Evolutionary conservation across 192 early-diverging fungal genomes (phyloP).

Genomic region (Physocladia obscura): DNA sequence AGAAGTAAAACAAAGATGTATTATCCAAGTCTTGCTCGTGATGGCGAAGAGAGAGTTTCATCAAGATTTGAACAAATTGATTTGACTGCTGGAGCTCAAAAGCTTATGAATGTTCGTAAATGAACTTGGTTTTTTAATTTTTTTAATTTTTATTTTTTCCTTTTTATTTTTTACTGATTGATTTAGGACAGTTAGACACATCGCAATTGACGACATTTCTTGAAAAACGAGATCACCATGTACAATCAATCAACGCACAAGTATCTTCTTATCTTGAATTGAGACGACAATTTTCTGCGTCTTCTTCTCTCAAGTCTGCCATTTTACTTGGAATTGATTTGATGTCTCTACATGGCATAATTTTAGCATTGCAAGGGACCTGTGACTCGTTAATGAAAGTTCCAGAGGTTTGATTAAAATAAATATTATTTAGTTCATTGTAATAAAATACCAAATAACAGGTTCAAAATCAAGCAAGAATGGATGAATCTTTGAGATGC

Average conservation of each 20-base stretch:
- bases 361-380: conserved; percentile 33
- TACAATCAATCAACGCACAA: conserved; percentile 31
- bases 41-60: neutral
- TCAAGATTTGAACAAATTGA: conserved; percentile 12
- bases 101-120: conserved; percentile 5
- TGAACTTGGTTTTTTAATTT: neutral
- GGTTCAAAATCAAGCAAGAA: conserved; percentile 18
- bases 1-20: neutral
- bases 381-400: conserved; percentile 33
- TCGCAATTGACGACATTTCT: conserved; percentile 25
- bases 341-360: conserved; percentile 33
- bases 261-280: conserved; percentile 27
- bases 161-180: too few relatives aligned
- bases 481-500: conserved; percentile 32
- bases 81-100: conserved; percentile 7
- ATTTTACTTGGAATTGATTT: conserved; percentile 20
- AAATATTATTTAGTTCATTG: neutral
- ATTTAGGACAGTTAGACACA: conserved; percentile 18
- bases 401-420: conserved; percentile 25
- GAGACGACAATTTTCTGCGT: conserved; percentile 16
- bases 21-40: neutral
- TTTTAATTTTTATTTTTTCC: neutral
- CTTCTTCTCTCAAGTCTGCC: neutral
- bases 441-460: neutral
- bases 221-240: conserved; percentile 25